These are phyloP conservation scores for Mycosarcoma maydis DNA, from an alignment of 1,284 basidiomycete species.

Conservation along the genomic window DNA sequence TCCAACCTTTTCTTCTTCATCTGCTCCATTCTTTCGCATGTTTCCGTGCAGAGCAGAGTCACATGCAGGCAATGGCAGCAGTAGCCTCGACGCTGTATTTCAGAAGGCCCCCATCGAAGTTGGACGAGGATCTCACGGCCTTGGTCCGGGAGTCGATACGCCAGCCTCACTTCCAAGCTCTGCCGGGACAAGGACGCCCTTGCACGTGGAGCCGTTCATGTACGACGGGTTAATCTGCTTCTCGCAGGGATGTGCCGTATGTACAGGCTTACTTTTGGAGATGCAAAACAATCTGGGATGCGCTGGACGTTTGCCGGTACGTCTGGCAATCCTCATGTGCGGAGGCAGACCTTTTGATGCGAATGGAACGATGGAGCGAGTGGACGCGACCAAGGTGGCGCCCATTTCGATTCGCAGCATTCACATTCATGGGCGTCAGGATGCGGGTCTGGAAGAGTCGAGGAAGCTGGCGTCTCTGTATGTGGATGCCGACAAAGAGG, in stretches of 20 bases:
- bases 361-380: constrained; percentile 22
- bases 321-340: constrained; percentile 41
- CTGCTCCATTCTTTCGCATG: background rate
- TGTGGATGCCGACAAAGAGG: constrained; percentile 15
- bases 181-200: constrained; percentile 14
- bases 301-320: constrained; percentile 5
- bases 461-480: constrained; percentile 21
- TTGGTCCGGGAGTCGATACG: constrained; percentile 8
- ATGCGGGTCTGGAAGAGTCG: constrained; percentile 29
- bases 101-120: background rate
- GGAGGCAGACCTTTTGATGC: constrained; percentile 34
- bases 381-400: constrained; percentile 3
- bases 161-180: constrained; percentile 19
- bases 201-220: background rate
- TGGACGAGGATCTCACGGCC: background rate
- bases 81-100: too few relatives aligned
- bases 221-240: constrained; percentile 50
- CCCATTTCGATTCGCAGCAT: constrained; percentile 24
- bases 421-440: constrained; percentile 32
- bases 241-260: constrained; percentile 46
- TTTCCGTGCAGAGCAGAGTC: background rate
- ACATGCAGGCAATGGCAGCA: background rate
- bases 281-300: background rate
- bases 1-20: background rate
- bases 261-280: constrained; percentile 33